Evolutionary conservation across 164 flowering plant species (phyloP).

Genomic region (Pachysandra terminalis): DNA sequence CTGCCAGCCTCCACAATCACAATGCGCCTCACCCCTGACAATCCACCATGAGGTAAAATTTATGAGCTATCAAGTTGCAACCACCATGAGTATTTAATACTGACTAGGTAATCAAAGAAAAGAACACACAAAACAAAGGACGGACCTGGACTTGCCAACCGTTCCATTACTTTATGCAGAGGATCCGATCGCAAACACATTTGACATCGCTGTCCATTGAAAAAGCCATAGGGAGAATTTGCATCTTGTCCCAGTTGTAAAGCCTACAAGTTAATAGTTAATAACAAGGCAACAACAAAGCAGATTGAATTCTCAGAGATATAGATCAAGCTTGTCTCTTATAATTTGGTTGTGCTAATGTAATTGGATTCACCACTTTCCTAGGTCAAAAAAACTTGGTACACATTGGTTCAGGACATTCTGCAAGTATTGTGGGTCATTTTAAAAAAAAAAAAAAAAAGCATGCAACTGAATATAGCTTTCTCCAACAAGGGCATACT

Average conservation of each 20-base stretch:
- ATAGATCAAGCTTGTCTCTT: neutral
- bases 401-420: neutral
- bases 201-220: slow-evolving; percentile 71
- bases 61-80: neutral
- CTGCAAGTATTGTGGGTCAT: too few species aligned
- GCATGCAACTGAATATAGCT: too few species aligned
- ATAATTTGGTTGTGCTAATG: neutral
- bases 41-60: neutral
- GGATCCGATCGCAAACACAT: slow-evolving; percentile 92
- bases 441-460: too few species aligned
- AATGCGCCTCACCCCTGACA: slow-evolving; percentile 77
- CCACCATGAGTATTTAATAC: neutral
- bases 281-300: neutral
- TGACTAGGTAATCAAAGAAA: neutral
- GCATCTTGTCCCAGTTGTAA: slow-evolving; percentile 80
- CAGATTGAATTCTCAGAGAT: neutral
- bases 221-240: slow-evolving; percentile 44
- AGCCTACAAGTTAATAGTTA: slow-evolving; percentile 62
- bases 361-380: neutral
- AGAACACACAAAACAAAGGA: slow-evolving; percentile 2
- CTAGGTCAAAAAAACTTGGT: neutral
- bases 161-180: slow-evolving; percentile 85
- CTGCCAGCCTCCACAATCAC: slow-evolving; percentile 93
- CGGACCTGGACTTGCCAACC: slow-evolving; percentile 74
- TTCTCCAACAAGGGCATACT: too few species aligned